These are phyloP conservation scores for Rachicladosporium sp. DNA, from an alignment of 2,329 filamentous ascomycete genomes.

Conservation along the genomic window DNA sequence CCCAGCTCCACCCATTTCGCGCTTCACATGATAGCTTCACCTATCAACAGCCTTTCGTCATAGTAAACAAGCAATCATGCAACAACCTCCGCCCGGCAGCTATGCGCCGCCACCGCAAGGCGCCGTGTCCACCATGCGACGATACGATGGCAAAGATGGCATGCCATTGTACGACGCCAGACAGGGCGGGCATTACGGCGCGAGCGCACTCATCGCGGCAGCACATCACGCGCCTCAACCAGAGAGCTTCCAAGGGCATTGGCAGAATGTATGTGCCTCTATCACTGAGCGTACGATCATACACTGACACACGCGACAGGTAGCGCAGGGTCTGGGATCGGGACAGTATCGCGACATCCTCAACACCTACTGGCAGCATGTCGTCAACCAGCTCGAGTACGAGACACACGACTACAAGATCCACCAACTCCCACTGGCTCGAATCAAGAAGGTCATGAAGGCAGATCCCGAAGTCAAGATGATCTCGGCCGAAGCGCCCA, in stretches of 20 bases:
- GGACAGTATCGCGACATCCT: constrained; percentile 93
- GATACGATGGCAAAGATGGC: constrained; percentile 38
- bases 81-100: constrained; percentile 8
- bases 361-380: constrained; percentile 98
- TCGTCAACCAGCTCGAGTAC: constrained; percentile 86
- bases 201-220: constrained; percentile 58
- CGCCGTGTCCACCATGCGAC: constrained; percentile 25
- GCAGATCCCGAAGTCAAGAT: constrained; percentile 98
- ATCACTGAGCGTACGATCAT: not conserved
- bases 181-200: constrained; percentile 39
- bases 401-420: constrained; percentile 98
- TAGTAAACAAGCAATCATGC: not conserved
- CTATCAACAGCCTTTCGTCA: not conserved
- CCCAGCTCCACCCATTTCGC: too few species aligned
- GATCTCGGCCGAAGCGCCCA: constrained; percentile 97
- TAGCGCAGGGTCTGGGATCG: constrained; percentile 76
- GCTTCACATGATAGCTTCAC: too few species aligned
- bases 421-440: constrained; percentile 89
- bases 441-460: constrained; percentile 99
- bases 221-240: constrained; percentile 79
- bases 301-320: constrained; percentile 37
- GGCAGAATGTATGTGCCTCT: constrained; percentile 65
- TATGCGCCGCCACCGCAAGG: constrained; percentile 14
- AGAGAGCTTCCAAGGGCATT: constrained; percentile 85
- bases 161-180: constrained; percentile 34